A percentile compares a stretch with the other conserved stretches of the same genome.
These are phyloP conservation scores for Podospora conica DNA, from an alignment of 495 filamentous ascomycete species.

Conservation along the genomic window DNA sequence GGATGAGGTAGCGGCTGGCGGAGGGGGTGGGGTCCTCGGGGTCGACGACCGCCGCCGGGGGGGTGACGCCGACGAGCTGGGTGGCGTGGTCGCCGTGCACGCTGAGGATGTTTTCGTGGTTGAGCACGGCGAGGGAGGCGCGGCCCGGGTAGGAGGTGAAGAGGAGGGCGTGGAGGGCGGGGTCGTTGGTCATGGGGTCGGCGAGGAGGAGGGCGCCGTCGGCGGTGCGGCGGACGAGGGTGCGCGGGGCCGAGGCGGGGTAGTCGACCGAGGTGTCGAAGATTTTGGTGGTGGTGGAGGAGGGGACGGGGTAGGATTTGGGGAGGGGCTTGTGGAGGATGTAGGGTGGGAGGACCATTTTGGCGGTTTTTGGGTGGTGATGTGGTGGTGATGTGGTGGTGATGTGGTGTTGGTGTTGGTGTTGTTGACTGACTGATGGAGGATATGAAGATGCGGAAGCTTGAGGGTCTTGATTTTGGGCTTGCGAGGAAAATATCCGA, in stretches of 20 bases:
- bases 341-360: not conserved
- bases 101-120: constrained; percentile 39
- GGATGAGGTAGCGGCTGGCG: constrained; percentile 20
- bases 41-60: not conserved
- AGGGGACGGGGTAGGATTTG: not conserved
- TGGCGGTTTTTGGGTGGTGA: not conserved
- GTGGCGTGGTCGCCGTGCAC: constrained; percentile 23
- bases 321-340: not conserved
- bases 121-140: constrained; percentile 25
- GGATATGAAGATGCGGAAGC: not conserved
- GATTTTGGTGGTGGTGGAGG: not conserved
- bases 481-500: not conserved
- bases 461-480: not conserved
- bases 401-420: too few species aligned
- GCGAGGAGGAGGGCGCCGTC: constrained; percentile 23
- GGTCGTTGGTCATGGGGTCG: constrained; percentile 1
- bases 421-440: not conserved
- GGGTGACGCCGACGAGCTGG: not conserved
- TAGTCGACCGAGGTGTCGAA: not conserved
- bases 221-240: constrained; percentile 20
- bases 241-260: not conserved
- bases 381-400: not conserved
- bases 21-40: not conserved
- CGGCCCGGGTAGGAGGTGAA: constrained; percentile 8
- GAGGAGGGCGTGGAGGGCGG: not conserved